Evolutionary conservation across 2,329 filamentous ascomycete species (phyloP).

Genomic region (Microdochium paspali): DNA sequence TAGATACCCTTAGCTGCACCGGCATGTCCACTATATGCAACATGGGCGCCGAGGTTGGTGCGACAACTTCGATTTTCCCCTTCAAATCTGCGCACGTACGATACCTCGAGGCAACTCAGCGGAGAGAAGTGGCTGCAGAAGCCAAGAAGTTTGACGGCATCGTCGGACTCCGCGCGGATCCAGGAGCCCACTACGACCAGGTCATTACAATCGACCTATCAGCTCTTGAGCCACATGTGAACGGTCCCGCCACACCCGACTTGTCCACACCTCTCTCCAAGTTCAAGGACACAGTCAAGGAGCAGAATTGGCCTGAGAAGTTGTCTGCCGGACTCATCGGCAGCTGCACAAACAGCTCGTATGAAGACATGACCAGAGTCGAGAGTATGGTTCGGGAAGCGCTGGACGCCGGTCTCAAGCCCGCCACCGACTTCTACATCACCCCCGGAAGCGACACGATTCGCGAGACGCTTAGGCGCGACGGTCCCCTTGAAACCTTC

Average conservation of each 20-base stretch:
- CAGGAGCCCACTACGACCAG: conserved; percentile 79
- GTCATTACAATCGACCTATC: conserved; percentile 86
- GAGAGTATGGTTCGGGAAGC: conserved; percentile 92
- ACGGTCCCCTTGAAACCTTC: conserved; percentile 80
- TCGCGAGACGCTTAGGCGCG: conserved; percentile 82
- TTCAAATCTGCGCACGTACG: conserved; percentile 76
- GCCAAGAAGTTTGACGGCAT: conserved; percentile 42
- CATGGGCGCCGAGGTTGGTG: conserved; percentile 86
- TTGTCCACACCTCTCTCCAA: conserved; percentile 84
- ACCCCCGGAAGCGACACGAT: conserved; percentile 97
- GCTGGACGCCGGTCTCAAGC: conserved; percentile 77
- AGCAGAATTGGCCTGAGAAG: conserved; percentile 82
- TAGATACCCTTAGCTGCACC: conserved; percentile 80
- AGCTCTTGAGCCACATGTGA: conserved; percentile 87
- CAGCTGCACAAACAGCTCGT: conserved; percentile 97
- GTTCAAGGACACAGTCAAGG: conserved; percentile 76
- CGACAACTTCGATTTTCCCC: conserved; percentile 93
- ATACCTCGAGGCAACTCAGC: conserved; percentile 79
- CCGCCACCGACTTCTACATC: conserved; percentile 87
- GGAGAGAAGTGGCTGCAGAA: conserved; percentile 60
- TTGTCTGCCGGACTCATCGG: conserved; percentile 92
- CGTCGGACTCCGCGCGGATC: conserved; percentile 65
- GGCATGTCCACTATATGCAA: conserved; percentile 90
- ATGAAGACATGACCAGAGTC: conserved; percentile 95
- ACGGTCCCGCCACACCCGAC: conserved; percentile 94